Base-by-base conservation (phyloP, 225 moss, liverwort and hornwort species). In the Rhytidiadelphus loreus region DNA sequence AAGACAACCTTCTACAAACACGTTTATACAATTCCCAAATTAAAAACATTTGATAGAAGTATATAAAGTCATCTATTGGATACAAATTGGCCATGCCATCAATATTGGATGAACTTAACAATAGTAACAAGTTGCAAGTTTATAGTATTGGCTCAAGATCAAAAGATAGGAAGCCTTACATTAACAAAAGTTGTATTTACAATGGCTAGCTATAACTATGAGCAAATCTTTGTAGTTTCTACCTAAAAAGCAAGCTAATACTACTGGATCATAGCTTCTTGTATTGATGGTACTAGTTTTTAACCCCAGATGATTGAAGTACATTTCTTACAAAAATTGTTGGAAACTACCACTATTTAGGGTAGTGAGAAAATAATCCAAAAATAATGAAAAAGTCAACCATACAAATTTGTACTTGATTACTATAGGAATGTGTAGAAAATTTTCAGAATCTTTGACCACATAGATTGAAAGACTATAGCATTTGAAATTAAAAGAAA, bases 291-390 rank as follows among this genome's bases (percentile, higher is more conserved):
- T 29, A 46, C 1, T 73, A 46, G 2, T 30, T 46, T 17, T 28
- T 5, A 16, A 17, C 6, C 1, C 10, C 1, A 2, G 9, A 16
- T 0, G 16, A 46, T 26, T 11, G 2, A 46, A 6, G 6, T 4
- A 29, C 44, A 44, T 72, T 10, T 72, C 10, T 16, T 28, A 3
- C 29, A 44, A 28, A 28, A 28, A 44, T 28, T 29, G 10, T 72
- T 1, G 29, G 10, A 28, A 44, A 44, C 0, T 72, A 0, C 10
- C 4, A 10, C 11, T 72, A 9, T 46, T 29, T 46, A 44, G 17
- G 28, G 3, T 16, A 44, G 3, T 8, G 8, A 70, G 15, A 70
- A 41, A 41, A 25, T 5, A 25, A 41, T 70, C 4, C 8, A 41
- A 41, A 24, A 39, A 24, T 4, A 11, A 8, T n/a, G 13, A 25